Conservation (phyloP, 805 yeast species). For the Kluyveromyces siamensis region DNA sequence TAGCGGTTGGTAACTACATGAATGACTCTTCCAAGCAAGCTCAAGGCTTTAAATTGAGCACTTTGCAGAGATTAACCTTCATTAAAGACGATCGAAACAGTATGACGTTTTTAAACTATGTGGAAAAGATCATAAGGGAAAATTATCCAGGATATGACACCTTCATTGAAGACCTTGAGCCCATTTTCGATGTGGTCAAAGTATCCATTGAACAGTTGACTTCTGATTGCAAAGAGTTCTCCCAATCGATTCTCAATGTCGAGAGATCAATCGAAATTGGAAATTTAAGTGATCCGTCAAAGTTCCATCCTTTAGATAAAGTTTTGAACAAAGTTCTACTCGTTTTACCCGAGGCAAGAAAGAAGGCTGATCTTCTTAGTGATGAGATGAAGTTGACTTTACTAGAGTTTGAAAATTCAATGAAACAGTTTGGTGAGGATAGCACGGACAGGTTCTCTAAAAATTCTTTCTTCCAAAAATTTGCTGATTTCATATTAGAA, state of each 20-base stretch:
- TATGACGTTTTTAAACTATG: constrained; percentile 84
- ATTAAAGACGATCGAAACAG: constrained; percentile 84
- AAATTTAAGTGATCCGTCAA: constrained; percentile 67
- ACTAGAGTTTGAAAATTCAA: constrained; percentile 56
- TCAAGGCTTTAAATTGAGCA: constrained; percentile 79
- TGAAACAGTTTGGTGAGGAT: constrained; percentile 90
- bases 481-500: constrained; percentile 69
- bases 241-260: constrained; percentile 56
- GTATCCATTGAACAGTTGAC: constrained; percentile 75
- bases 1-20: constrained; percentile 94
- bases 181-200: constrained; percentile 50
- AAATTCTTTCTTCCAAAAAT: constrained; percentile 64
- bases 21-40: constrained; percentile 90
- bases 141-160: constrained; percentile 70
- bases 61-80: constrained; percentile 82
- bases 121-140: constrained; percentile 78
- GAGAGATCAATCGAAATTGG: constrained; percentile 72
- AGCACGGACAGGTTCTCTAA: constrained; percentile 57
- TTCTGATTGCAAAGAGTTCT: constrained; percentile 58
- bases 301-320: constrained; percentile 77
- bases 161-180: constrained; percentile 67
- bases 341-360: constrained; percentile 66
- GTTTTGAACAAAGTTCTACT: constrained; percentile 53
- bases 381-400: constrained; percentile 56
- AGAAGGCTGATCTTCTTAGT: constrained; percentile 54